Conservation (phyloP, 2,329 filamentous ascomycete species). For the Exophiala phaeomuriformis region DNA sequence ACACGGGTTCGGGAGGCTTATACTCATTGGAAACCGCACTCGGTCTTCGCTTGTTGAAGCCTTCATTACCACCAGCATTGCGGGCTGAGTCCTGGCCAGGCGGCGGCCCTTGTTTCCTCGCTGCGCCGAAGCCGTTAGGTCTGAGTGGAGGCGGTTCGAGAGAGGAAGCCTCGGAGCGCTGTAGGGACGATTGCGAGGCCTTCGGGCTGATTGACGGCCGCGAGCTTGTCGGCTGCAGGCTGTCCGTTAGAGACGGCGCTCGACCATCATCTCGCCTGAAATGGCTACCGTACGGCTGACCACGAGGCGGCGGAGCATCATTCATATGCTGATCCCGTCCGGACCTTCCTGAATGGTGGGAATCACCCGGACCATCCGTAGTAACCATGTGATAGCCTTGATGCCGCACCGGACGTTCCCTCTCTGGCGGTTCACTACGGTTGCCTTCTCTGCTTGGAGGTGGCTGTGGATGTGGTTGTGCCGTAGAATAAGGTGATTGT, state of each 20-base stretch:
- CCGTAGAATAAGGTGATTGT: slow-evolving; percentile 18
- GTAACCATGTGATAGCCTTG: slow-evolving; percentile 14
- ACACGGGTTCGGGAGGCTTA: slow-evolving; percentile 10
- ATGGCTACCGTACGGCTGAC: slow-evolving; percentile 12
- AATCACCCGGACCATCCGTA: slow-evolving; percentile 15
- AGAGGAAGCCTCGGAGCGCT: slow-evolving; percentile 3
- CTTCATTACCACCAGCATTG: slow-evolving; percentile 6
- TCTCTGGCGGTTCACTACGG: slow-evolving; percentile 12
- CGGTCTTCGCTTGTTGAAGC: slow-evolving; percentile 10
- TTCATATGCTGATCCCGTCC: slow-evolving; percentile 2
- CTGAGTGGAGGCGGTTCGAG: slow-evolving; percentile 13
- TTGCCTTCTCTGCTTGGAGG: slow-evolving; percentile 17
- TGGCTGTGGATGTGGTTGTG: slow-evolving; percentile 11
- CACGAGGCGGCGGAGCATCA: slow-evolving; percentile 10
- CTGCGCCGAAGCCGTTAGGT: slow-evolving; percentile 10
- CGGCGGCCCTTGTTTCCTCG: slow-evolving; percentile 10
- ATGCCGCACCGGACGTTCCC: slow-evolving; percentile 7
- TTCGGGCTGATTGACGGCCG: slow-evolving; percentile 20
- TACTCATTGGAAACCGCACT: slow-evolving; percentile 17
- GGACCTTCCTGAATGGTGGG: slow-evolving; percentile 8
- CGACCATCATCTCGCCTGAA: slow-evolving; percentile 13
- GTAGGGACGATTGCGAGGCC: slow-evolving; percentile 18
- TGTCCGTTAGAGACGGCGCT: slow-evolving; percentile 12
- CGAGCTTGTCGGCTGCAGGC: slow-evolving; percentile 10
- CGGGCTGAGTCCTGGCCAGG: slow-evolving; percentile 10